Percentiles rank a stretch among this genome's conserved stretches.
phyloP scores from a whole-genome alignment of 495 filamentous ascomycete species.

The Talaromyces stipitatus region DNA sequence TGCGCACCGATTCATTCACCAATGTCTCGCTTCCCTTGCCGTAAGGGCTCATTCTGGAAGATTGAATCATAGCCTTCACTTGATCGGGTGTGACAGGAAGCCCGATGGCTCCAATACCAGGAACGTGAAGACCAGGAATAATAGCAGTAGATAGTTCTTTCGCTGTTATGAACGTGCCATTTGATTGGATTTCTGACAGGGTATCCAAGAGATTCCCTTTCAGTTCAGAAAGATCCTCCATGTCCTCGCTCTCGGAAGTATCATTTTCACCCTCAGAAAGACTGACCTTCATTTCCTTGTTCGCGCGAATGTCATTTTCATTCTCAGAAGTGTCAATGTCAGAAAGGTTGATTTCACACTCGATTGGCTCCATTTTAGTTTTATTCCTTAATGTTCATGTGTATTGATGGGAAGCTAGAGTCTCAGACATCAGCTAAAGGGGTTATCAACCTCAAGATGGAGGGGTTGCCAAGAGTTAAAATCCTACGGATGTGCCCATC shows the following conservation, averaged over 20 bases:
- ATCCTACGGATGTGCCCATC: background rate
- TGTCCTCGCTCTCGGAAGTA: background rate
- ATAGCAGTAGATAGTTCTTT: background rate
- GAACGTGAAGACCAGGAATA: slow-evolving; percentile 30
- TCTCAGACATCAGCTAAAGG: too few species aligned
- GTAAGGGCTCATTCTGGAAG: slow-evolving; percentile 36
- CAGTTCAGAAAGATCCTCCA: background rate
- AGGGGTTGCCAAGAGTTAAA: too few species aligned
- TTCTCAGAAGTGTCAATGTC: background rate
- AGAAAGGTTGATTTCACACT: background rate
- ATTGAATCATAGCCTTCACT: slow-evolving; percentile 30
- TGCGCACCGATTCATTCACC: slow-evolving; percentile 39
- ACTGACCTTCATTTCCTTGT: background rate
- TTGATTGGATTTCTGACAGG: background rate
- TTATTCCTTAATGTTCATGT: too few species aligned
- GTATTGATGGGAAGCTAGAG: too few species aligned
- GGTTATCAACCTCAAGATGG: background rate
- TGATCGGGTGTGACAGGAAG: slow-evolving; percentile 34
- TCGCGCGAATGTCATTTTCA: background rate
- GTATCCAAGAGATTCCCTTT: background rate
- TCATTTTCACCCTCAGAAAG: background rate
- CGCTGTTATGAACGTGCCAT: background rate
- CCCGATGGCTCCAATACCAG: slow-evolving; percentile 27
- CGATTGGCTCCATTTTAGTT: background rate
- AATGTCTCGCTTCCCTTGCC: slow-evolving; percentile 37